Conservation (phyloP, 768 basidiomycete genomes). For the Dendrothele bispora region DNA sequence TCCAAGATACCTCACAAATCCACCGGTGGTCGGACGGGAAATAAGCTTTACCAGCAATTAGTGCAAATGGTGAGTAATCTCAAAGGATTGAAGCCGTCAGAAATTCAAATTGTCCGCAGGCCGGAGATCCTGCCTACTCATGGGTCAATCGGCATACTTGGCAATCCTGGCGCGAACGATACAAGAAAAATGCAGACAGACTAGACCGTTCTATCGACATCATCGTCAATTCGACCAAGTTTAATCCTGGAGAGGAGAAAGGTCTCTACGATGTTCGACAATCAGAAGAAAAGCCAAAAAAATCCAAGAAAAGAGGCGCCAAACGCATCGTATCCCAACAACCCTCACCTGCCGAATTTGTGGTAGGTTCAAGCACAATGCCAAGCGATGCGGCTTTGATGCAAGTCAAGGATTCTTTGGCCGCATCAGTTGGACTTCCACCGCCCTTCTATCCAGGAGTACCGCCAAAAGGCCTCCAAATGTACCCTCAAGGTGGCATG, state of each 20-base stretch:
- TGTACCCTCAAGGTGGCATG: neutral
- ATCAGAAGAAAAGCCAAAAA: slow-evolving; percentile 67
- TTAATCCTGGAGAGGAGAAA: slow-evolving; percentile 70
- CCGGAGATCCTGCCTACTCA: slow-evolving; percentile 65
- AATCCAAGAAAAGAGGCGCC: slow-evolving; percentile 49
- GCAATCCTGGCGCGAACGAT: slow-evolving; percentile 89
- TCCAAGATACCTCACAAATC: slow-evolving; percentile 82
- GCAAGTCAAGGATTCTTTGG: no score
- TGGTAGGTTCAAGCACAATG: slow-evolving; percentile 2
- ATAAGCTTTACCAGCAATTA: slow-evolving; percentile 80
- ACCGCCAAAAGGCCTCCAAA: neutral
- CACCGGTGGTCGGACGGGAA: slow-evolving; percentile 79
- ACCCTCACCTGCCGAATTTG: slow-evolving; percentile 10
- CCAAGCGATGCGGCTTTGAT: slow-evolving; percentile 5
- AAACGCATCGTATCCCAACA: slow-evolving; percentile 17
- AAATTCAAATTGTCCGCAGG: slow-evolving; percentile 36
- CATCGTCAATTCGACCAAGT: slow-evolving; percentile 72
- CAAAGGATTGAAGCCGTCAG: neutral
- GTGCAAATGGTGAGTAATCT: slow-evolving; percentile 56
- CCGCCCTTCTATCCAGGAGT: no score
- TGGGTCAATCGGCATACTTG: slow-evolving; percentile 86
- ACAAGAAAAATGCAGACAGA: slow-evolving; percentile 77
- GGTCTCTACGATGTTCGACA: slow-evolving; percentile 82
- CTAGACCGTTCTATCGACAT: slow-evolving; percentile 63
- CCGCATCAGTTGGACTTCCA: no score